Conservation (phyloP, 345 rosid genomes). For the Dovyalis caffra region DNA sequence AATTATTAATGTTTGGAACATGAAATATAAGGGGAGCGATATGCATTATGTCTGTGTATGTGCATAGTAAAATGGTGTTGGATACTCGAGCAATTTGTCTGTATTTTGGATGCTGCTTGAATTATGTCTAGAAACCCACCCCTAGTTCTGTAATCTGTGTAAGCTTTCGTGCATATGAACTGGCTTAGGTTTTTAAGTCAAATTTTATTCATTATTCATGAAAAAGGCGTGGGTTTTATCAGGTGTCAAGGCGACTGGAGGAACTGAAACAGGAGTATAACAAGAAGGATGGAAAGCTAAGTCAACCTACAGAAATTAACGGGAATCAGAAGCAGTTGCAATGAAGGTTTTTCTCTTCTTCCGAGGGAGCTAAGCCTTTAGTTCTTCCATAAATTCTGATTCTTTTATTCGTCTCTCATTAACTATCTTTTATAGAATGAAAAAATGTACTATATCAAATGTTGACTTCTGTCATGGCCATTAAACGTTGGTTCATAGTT, state of each 20-base stretch:
- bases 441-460: not conserved
- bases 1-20: not conserved
- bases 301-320: slow-evolving; percentile 28
- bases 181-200: not conserved
- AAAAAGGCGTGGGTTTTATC: not conserved
- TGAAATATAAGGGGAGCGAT: not conserved
- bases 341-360: slow-evolving; percentile 10
- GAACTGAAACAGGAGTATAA: slow-evolving; percentile 60
- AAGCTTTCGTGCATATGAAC: not conserved
- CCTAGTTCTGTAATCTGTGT: not conserved
- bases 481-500: slow-evolving; percentile 7
- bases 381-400: not conserved
- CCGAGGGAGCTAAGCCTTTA: not conserved
- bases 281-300: slow-evolving; percentile 41
- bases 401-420: slow-evolving; percentile 5
- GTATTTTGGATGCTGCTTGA: not conserved
- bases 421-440: not conserved
- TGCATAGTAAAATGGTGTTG: not conserved
- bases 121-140: not conserved
- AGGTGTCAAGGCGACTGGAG: slow-evolving; percentile 77
- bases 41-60: not conserved
- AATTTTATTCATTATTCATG: not conserved
- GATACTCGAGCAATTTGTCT: not conserved
- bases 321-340: slow-evolving; percentile 11
- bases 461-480: not conserved